A percentile compares a stretch with the other conserved stretches of the same genome.
These are phyloP conservation scores for Exophiala alcalophila DNA, from an alignment of 2,329 filamentous ascomycete species.

Conservation along the genomic window DNA sequence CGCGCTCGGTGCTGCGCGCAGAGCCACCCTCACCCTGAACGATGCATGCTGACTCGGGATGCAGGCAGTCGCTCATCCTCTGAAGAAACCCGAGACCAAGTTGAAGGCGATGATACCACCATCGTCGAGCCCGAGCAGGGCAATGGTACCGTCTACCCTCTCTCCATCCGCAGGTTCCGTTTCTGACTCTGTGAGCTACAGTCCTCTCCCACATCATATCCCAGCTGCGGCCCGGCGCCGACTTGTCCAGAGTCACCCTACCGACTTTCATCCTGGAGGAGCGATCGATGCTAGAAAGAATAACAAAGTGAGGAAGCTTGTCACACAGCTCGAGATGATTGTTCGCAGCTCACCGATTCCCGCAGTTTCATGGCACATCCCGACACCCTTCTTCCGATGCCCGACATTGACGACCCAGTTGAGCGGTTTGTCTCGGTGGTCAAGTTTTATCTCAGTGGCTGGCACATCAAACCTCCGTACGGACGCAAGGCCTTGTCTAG, in stretches of 20 bases:
- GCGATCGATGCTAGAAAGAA: conserved; percentile 94
- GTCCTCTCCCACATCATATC: conserved; percentile 97
- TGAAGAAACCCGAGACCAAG: conserved; percentile 49
- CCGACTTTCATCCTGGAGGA: conserved; percentile 98
- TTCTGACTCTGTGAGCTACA: conserved; percentile 41
- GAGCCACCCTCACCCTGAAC: too few species aligned
- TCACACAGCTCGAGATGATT: conserved; percentile 6
- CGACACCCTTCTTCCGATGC: conserved; percentile 86
- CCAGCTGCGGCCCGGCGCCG: conserved; percentile 89
- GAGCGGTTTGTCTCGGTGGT: conserved; percentile 91
- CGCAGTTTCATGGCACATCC: conserved; percentile 97
- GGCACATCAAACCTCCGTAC: conserved; percentile 97
- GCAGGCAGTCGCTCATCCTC: conserved; percentile 54
- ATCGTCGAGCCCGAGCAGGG: conserved; percentile 89
- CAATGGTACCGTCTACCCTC: conserved; percentile 66
- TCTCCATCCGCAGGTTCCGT: background rate
- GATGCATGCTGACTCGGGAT: conserved; percentile 14
- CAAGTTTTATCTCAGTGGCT: conserved; percentile 97
- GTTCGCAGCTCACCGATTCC: conserved; percentile 24
- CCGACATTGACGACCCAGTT: conserved; percentile 81
- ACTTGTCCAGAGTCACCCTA: conserved; percentile 88
- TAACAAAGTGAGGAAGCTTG: conserved; percentile 74
- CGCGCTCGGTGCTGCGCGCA: background rate
- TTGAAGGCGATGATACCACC: conserved; percentile 68
- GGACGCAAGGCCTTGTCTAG: conserved; percentile 38